Conservation (phyloP, 768 basidiomycete genomes). For the Amanita muscaria region DNA sequence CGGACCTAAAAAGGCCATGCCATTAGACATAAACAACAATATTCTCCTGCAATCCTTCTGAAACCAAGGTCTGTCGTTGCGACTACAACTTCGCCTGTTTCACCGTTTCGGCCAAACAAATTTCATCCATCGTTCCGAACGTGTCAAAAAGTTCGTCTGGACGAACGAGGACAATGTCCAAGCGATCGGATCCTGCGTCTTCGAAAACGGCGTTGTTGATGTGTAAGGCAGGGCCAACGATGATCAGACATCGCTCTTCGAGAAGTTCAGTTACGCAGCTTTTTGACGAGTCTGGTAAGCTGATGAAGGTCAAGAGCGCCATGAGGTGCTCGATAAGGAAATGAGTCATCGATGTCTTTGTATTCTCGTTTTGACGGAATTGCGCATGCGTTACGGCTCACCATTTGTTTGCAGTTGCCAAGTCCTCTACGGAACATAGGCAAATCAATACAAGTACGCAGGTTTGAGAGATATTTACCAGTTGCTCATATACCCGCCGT, state of each 20-base stretch:
- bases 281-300: not conserved
- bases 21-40: no score
- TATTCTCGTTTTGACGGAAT: slow-evolving; percentile 7
- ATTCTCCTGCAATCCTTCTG: not conserved
- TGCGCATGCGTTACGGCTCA: slow-evolving; percentile 20
- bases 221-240: slow-evolving; percentile 3
- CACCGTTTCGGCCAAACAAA: not conserved
- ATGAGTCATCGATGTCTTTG: not conserved
- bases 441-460: no score
- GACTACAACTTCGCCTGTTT: not conserved
- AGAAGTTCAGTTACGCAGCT: slow-evolving; percentile 1
- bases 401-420: slow-evolving; percentile 17
- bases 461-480: no score
- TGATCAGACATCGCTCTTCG: slow-evolving; percentile 6
- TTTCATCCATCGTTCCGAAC: slow-evolving; percentile 2
- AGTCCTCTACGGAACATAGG: slow-evolving; percentile 12
- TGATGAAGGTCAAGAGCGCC: slow-evolving; percentile 1
- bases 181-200: not conserved
- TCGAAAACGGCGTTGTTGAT: slow-evolving; percentile 7
- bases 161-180: slow-evolving; percentile 1
- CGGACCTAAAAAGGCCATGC: no score
- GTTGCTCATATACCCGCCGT: slow-evolving; percentile 28
- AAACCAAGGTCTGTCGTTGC: slow-evolving; percentile 7
- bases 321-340: slow-evolving; percentile 4
- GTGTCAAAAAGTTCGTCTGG: not conserved